Base-by-base conservation (phyloP, 495 filamentous ascomycete species). In the Hypoxylon cercidicola region DNA sequence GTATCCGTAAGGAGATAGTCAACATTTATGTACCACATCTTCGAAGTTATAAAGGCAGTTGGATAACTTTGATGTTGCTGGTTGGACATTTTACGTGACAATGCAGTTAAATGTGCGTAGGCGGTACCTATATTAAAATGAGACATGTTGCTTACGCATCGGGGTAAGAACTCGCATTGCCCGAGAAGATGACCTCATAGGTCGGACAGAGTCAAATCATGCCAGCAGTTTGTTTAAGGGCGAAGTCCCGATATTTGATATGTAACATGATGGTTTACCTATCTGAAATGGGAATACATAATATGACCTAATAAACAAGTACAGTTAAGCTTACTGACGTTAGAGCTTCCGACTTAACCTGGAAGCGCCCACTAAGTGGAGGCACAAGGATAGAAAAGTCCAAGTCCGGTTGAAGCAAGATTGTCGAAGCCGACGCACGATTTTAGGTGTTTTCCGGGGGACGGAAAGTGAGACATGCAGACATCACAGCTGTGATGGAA, bases 401-500 rank as follows among this genome's bases (percentile, higher is more conserved):
- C 30, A 60, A 43, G 50, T 47, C 46, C 47, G 66, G 61, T 53
- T 61, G 61, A 69, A 61, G 61, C 56, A 69, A 69, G 66, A 69
- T 69, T 55, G 53, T 49, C 34, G 19, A 62, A 54, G 56, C 47
- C 39, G 47, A 56, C 18, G 49, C 50, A 64, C 55, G 55, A 60
- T 63, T 69, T 58, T 16, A 37, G 43, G 57, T 48, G 56, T 53
- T 32, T 37, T 34, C 54, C 41, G 56, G 61, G 44, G 37, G 16
- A 28, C 49, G 40, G 32, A 65, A 65, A 66, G 68, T 73, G 62
- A 73, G 71, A 73, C 71, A 73, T 73, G 60, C 71, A 71, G 68
- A 25, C 61, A 49, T 62, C 53, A 71, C 64, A 32, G 57, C 56
- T 68, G 64, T 44, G 51, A 69, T 68, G 68, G 64, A 51, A 63